Evolutionary conservation across 139 green algal species (phyloP).

Genomic region (Chlorella sp.): DNA sequence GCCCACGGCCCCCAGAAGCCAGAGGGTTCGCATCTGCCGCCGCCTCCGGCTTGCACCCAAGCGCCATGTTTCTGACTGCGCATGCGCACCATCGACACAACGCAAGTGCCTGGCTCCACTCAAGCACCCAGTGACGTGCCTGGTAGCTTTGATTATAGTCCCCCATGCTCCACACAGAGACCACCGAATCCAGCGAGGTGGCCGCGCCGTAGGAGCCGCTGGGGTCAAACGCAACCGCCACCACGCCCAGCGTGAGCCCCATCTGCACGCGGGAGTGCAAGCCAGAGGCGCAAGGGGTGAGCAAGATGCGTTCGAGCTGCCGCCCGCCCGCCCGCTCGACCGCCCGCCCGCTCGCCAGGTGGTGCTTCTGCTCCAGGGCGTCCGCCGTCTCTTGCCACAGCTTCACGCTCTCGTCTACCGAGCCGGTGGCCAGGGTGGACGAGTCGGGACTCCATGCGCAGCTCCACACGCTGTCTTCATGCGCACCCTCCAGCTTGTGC

Average conservation of each 20-base stretch:
- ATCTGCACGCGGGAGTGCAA: constrained; percentile 60
- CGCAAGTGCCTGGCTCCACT: no score
- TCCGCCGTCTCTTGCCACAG: constrained; percentile 59
- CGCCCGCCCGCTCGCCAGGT: constrained; percentile 10
- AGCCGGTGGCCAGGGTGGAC: constrained; percentile 74
- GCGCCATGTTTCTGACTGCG: no score
- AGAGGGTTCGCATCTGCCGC: no score
- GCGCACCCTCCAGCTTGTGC: constrained; percentile 61
- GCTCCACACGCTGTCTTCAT: constrained; percentile 86
- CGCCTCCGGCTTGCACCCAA: no score
- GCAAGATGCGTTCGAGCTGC: no score
- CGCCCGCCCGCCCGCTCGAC: not conserved
- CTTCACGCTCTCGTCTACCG: constrained; percentile 84
- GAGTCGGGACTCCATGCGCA: constrained; percentile 61
- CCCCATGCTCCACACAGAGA: constrained; percentile 76
- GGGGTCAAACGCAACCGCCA: constrained; percentile 72
- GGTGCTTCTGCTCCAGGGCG: constrained; percentile 43
- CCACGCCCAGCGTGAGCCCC: constrained; percentile 82
- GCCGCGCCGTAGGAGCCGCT: constrained; percentile 71
- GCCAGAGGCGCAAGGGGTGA: no score
- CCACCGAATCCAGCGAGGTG: constrained; percentile 79
- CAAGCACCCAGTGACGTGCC: no score
- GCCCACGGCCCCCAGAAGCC: no score
- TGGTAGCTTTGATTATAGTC: no score
- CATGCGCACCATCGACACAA: no score